Evolutionary conservation across 768 basidiomycete species (phyloP), one percentile per base, ranked within the genome.

Genomic region (Termitomyces sp.): DNA sequence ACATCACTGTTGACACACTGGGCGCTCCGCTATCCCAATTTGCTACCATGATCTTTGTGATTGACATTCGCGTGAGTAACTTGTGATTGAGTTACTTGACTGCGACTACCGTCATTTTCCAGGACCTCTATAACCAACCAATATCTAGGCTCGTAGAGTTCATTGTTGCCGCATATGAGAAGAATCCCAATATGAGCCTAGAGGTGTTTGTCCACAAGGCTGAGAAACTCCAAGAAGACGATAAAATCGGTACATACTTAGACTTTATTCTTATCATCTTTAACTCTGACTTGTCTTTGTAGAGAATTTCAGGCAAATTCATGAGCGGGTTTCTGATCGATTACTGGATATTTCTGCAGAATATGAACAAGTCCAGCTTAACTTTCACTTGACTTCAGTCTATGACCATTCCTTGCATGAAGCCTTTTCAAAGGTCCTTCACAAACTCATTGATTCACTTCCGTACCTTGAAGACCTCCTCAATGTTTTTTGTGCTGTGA

Each of bases 131-230:
- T 70, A 87, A 90, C 64, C 85, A 90, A 62, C 85, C 92, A 11
- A 87, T 97, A 57, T 78, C 84, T 43, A 87, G 86, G 60, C 83
- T 95, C 51, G 86, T 91, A 55, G 84, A 91, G 58, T 85, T 93
- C 64, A 86, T 94, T 60, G 77, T 87, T 33, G 82, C 87, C 7
- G 87, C 90, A 3, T 89, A 85, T 66, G 78, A 83, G 43, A 80
- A 85, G 41, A 91, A 91, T 66, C 90, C 87, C 5, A 75, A 78
- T 42, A 82, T 95, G 56, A 83, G 85, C 61, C 78, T 98, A 28
- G 92, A 96, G 67, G 86, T 98, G 33, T 97, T 98, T 63, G 90
- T 95, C 6, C 96, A 98, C 73, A 98, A 98, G 71, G 88, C 91
- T 7, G 96, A 98, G 71, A 89, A 86, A 48, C 74, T 96, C 43